Evolutionary conservation across 306 rosid genomes (phyloP), one percentile per base, ranked within the genome.

Genomic region (Cucumis sativus): DNA sequence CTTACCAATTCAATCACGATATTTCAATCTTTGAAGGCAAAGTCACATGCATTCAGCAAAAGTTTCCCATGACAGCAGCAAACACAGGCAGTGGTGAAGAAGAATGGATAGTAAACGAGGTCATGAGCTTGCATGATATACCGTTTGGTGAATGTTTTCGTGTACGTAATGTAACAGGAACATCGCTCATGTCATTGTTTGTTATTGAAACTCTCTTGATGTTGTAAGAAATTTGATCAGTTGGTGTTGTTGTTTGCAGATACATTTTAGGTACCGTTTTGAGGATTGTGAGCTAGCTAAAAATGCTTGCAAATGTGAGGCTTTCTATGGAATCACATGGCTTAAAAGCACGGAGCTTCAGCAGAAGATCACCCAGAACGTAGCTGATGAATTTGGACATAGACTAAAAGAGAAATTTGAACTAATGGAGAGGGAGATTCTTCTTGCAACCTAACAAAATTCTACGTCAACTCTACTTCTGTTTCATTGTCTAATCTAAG

Each of bases 31-130:
- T 88, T 23, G 90, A 89, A 33, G 90, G 91, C 16, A 96, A 85
- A 59, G 93, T 88, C 65, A 84, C 89, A 62, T 85, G 92, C 84
- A 88, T 88, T 61, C 97, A 93, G 61, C 87, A 86, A 63, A 93
- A 85, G 16, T 68, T 70, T 83, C 35, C 74, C 74, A 68, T 41
- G 33, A 37, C n/a, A 17, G 47, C 49, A 49, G 55, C 55, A 49
- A 5, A 13, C 55, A 13, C 55, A 35, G 72, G 83, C 67, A 79
- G 79, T 57, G 70, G 65, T 92, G 92, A 5, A 40, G 56, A n/a
- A n/a, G 56, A 43, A 68, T 89, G 96, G 98, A 81, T 84, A 30
- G 78, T 93, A 57, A 77, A 85, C 43, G 98, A 93, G 76, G 88
- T 87, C 64, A 88, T 89, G 96, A 75, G 89, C 55, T 86, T 91